Base-by-base conservation (phyloP, 2,329 filamentous ascomycete genomes). In the Ophiostoma tasmaniense region DNA sequence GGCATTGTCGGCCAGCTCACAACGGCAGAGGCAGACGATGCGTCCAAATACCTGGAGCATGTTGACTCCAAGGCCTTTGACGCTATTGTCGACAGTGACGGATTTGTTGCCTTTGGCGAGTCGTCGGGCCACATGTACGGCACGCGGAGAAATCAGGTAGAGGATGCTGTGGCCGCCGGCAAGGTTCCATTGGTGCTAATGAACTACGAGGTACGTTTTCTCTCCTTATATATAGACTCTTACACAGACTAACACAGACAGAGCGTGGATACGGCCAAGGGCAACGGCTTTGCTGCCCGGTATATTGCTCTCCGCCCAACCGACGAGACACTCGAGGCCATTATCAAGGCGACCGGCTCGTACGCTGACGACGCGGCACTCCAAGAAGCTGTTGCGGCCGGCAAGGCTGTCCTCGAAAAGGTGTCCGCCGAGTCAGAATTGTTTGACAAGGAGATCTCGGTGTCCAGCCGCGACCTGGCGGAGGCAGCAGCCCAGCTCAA, bases 141-240 rank as follows among this genome's bases (percentile, higher is more conserved):
- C 28, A 88, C 85, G 1, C 86, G 81, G 74, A 79, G 79, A 70
- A 85, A 82, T 70, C 78, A 79, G 1, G 79, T 87, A 0, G 83
- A 86, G 20, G 79, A 45, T 14, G 79, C 88, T 30, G 76, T 79
- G 22, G 82, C 84, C 64, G 75, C 79, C 10, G 85, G 84, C 55
- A 88, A 88, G 75, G 85, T 93, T 37, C 83, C 87, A 1, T 72
- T 89, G 2, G 80, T 87, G 72, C 79, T 82, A 71, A 79, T 88
- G 73, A 81, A 84, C 68, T 74, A 78, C 20, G 81, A 86, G 75
- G 86, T 87, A 80, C 78, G 80, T 75, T 68, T 33, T 50, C 61
- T 2, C 20, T 45, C 22, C n/a, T 8, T 68, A 25, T 22, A 33
- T 65, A 28, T 61, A 64, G 52, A 55, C 25, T 45, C 3, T 33